Evolutionary conservation across 805 yeast species (phyloP), one percentile per base, ranked within the genome.

Genomic region (Brettanomyces nanus): DNA sequence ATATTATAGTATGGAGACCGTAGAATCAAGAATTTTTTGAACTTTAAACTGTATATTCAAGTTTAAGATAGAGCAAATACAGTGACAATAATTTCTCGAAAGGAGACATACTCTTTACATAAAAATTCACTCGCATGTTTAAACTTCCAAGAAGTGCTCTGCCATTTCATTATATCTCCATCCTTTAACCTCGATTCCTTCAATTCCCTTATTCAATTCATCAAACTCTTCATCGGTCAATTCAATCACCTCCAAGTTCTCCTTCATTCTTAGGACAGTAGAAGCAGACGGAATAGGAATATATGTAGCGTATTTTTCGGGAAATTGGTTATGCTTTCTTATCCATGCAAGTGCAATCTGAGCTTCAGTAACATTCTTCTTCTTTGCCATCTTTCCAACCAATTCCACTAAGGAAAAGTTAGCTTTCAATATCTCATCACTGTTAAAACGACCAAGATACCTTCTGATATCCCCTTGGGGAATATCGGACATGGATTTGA

Each of bases 201-300:
- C 51, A 30, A 79, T 52, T 38, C 73, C 62, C 2, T 58, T 53
- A 37, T 73, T 69, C 42, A 85, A 65, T 39, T 70, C 71, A 1
- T 59, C 58, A 45, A 81, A 69, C 40, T 82, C 86, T 0, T 54
- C 71, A n/a, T 71, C 77, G 3, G 76, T 54, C 38, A 86, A 61
- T 9, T 59, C 56, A 34, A 72, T 47, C 35, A 56, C 57, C 18
- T 65, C 59, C 45, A 73, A 64, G 60, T 85, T 87, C 53, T 75
- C 82, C 33, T 67, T 65, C 14, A 81, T 75, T 55, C 85, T 77
- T 9, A 58, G 63, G 3, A 62, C 56, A 28, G 78, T 71, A 5
- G 86, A 71, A 3, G 85, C 79, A 37, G 89, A 80, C 17, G 96
- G 95, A 54, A 87, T 82, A 25, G 95, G 94, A 33, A 87, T 52